A percentile compares a stretch with the other conserved stretches of the same genome.
These are phyloP conservation scores for Lophiostoma macrostomum DNA, from an alignment of 495 filamentous ascomycete species.

Conservation along the genomic window DNA sequence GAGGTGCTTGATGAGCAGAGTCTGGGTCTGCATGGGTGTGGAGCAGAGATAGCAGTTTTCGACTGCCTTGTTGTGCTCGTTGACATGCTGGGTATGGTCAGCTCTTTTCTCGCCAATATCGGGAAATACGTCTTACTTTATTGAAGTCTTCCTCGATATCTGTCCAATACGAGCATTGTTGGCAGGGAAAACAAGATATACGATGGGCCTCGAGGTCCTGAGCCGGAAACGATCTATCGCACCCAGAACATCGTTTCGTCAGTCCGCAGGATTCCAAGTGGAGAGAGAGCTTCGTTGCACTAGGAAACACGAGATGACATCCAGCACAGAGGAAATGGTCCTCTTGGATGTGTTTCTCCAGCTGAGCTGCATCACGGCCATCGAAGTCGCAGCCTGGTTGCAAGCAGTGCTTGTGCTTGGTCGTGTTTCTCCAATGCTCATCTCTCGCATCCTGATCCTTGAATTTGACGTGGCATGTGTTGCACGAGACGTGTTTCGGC, in stretches of 20 bases:
- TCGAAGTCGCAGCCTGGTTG: conserved; percentile 23
- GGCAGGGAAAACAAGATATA: background rate
- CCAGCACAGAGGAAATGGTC: conserved; percentile 16
- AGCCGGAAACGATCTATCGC: background rate
- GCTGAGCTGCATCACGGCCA: background rate
- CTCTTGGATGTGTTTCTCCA: conserved; percentile 9
- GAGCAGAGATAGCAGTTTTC: conserved; percentile 13
- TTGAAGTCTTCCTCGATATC: background rate
- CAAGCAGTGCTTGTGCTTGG: conserved; percentile 25
- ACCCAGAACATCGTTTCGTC: background rate
- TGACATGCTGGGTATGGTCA: conserved; percentile 5
- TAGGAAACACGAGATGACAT: conserved; percentile 10
- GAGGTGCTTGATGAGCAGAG: conserved; percentile 13
- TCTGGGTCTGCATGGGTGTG: background rate
- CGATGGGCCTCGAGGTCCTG: background rate
- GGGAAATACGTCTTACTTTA: background rate
- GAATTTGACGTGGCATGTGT: conserved; percentile 18
- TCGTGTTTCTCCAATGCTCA: conserved; percentile 21
- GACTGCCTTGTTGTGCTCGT: background rate
- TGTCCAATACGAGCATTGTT: background rate
- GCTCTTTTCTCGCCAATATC: too few relatives aligned
- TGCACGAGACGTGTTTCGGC: conserved; percentile 16
- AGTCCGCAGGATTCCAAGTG: conserved; percentile 4
- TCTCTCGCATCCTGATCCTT: conserved; percentile 19
- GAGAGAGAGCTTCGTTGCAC: conserved; percentile 8